These are phyloP conservation scores for Suhomyces canberraensis DNA, from an alignment of 805 yeast species.

Conservation along the genomic window DNA sequence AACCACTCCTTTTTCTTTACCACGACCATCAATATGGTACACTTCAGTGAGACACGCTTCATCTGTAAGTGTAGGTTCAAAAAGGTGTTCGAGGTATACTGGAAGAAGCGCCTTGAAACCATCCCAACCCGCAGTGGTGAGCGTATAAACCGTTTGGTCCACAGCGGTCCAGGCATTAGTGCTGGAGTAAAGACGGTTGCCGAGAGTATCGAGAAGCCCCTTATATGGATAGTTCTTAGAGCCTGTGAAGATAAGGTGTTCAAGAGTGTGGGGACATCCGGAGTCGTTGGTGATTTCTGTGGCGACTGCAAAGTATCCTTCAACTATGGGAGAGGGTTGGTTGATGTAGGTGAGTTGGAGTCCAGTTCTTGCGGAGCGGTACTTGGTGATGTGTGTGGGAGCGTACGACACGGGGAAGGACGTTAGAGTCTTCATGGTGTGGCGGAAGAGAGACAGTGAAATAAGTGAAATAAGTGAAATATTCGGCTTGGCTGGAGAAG, in stretches of 20 bases:
- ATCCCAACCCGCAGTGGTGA: conserved; percentile 93
- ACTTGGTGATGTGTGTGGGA: conserved; percentile 66
- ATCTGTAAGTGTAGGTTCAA: conserved; percentile 82
- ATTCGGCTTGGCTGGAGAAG: too few relatives aligned
- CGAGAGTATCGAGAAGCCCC: conserved; percentile 83
- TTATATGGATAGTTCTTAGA: conserved; percentile 85
- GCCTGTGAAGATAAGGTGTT: conserved; percentile 94
- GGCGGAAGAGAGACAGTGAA: not conserved
- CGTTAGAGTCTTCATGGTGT: too few relatives aligned
- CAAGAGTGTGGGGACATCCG: conserved; percentile 94
- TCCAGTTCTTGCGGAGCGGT: conserved; percentile 79
- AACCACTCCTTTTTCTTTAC: conserved; percentile 93
- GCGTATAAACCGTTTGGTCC: conserved; percentile 91
- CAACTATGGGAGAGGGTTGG: conserved; percentile 82
- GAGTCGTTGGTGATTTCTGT: conserved; percentile 85
- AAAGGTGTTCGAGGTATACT: conserved; percentile 81
- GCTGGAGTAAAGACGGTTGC: conserved; percentile 75
- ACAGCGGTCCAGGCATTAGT: conserved; percentile 98
- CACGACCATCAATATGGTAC: conserved; percentile 87
- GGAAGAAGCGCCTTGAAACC: conserved; percentile 85
- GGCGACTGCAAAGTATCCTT: conserved; percentile 94
- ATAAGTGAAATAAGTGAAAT: too few relatives aligned
- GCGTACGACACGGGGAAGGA: conserved; percentile 70
- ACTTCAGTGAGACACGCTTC: conserved; percentile 93
- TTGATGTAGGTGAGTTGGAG: conserved; percentile 73